Evolutionary conservation across 129 eudicot species (phyloP).

Genomic region (Chrysanthemum seticuspe): DNA sequence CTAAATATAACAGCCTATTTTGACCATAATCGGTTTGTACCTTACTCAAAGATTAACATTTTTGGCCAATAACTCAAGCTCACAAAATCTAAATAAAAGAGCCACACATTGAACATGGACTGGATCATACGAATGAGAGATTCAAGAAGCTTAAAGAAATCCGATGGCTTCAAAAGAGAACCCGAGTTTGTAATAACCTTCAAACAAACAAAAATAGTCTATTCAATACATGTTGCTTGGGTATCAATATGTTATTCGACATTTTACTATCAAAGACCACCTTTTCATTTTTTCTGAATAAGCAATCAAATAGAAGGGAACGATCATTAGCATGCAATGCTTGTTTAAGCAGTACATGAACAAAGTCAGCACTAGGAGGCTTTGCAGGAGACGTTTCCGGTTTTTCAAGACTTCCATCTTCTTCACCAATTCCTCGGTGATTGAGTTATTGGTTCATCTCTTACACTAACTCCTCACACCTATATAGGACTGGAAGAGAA

Average conservation of each 20-base stretch:
- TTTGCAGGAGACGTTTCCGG: neutral
- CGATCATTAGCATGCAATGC: conserved; percentile 15
- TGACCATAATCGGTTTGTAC: too few species aligned
- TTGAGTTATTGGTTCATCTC: too few species aligned
- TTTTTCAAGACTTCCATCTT: neutral
- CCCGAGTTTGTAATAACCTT: conserved; percentile 5
- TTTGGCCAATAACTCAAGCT: too few species aligned
- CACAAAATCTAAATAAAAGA: neutral
- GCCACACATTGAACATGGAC: neutral
- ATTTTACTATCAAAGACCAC: neutral
- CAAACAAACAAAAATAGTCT: neutral
- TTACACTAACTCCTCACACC: too few species aligned
- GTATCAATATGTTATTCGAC: too few species aligned
- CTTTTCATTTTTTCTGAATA: conserved; percentile 5
- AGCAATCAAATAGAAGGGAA: conserved; percentile 7
- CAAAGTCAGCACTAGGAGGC: neutral
- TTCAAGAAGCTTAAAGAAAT: neutral
- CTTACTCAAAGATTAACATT: too few species aligned
- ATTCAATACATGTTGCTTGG: too few species aligned
- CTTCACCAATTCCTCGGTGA: too few species aligned
- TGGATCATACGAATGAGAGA: neutral
- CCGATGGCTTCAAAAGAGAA: conserved; percentile 1
- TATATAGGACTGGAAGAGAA: too few species aligned
- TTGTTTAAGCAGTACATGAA: conserved; percentile 15
- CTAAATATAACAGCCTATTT: too few species aligned